These are phyloP conservation scores for Pseudoperonospora humuli DNA, from an alignment of 352 stramenopile species.

Conservation along the genomic window DNA sequence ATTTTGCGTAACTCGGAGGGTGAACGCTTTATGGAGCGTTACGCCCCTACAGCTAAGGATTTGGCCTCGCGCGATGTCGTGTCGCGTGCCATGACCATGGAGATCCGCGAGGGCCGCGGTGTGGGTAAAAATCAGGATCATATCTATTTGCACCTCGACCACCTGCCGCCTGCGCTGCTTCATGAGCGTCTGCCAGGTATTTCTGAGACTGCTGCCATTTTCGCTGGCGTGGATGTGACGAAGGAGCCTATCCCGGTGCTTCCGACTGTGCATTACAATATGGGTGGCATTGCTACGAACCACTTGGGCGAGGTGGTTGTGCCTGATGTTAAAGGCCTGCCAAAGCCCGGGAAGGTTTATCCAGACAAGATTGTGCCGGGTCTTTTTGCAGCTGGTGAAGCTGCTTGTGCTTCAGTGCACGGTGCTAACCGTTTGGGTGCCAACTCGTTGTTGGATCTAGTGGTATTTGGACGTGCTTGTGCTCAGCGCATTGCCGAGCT, in stretches of 20 bases:
- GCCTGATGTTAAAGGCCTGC: slow-evolving; percentile 45
- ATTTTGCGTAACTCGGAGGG: slow-evolving; percentile 93
- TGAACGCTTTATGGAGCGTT: slow-evolving; percentile 94
- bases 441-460: slow-evolving; percentile 95
- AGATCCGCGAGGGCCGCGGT: slow-evolving; percentile 93
- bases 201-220: slow-evolving; percentile 94
- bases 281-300: slow-evolving; percentile 96
- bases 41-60: slow-evolving; percentile 94
- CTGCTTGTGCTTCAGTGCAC: slow-evolving; percentile 92
- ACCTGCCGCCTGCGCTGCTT: slow-evolving; percentile 90
- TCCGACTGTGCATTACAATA: slow-evolving; percentile 98
- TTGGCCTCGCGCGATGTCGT: slow-evolving; percentile 94
- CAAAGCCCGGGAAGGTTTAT: slow-evolving; percentile 72
- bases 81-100: slow-evolving; percentile 94
- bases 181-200: slow-evolving; percentile 94
- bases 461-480: slow-evolving; percentile 94
- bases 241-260: slow-evolving; percentile 97
- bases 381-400: slow-evolving; percentile 93
- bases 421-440: slow-evolving; percentile 91
- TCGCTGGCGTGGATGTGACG: slow-evolving; percentile 95
- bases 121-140: slow-evolving; percentile 90
- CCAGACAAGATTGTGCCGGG: slow-evolving; percentile 89
- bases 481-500: slow-evolving; percentile 92
- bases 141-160: slow-evolving; percentile 95
- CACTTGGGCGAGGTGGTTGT: slow-evolving; percentile 90